Conservation (phyloP, 306 rosid species). For the Lablab purpureus region DNA sequence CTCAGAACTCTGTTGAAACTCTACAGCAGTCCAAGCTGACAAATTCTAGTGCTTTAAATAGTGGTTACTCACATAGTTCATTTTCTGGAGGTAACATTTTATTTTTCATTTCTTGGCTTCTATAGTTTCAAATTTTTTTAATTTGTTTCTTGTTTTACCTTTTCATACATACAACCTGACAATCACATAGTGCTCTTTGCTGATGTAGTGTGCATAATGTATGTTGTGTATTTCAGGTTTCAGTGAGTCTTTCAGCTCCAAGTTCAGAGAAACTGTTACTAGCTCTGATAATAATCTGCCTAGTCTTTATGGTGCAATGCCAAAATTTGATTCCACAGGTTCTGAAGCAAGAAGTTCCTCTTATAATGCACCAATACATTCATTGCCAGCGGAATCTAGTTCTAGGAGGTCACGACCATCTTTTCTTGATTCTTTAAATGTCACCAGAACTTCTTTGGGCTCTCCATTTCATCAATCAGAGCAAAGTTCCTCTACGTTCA, state of each 20-base stretch:
- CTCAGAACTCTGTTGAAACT: slow-evolving; percentile 63
- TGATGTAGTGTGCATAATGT: slow-evolving; percentile 51
- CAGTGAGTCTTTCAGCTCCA: slow-evolving; percentile 51
- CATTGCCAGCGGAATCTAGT: slow-evolving; percentile 63
- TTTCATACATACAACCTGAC: slow-evolving; percentile 41
- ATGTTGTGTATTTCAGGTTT: slow-evolving; percentile 49
- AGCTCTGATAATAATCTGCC: slow-evolving; percentile 49
- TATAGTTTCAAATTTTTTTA: slow-evolving; percentile 17
- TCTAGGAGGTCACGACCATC: slow-evolving; percentile 83
- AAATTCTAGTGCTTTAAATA: slow-evolving; percentile 49
- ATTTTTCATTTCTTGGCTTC: slow-evolving; percentile 8
- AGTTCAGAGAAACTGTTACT: slow-evolving; percentile 52
- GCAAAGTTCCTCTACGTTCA: slow-evolving; percentile 55
- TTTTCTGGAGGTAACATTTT: slow-evolving; percentile 64
- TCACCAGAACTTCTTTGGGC: slow-evolving; percentile 63
- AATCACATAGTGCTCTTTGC: slow-evolving; percentile 38
- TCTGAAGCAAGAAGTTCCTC: slow-evolving; percentile 58
- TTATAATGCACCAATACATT: slow-evolving; percentile 54
- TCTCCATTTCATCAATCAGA: slow-evolving; percentile 57
- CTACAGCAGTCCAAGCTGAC: slow-evolving; percentile 54
- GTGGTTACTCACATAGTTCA: slow-evolving; percentile 50
- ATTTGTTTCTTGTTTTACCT: slow-evolving; percentile 16
- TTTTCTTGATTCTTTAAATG: slow-evolving; percentile 84
- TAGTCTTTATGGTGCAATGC: slow-evolving; percentile 52
- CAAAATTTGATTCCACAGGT: slow-evolving; percentile 55